Conservation (phyloP, 2,329 filamentous ascomycete species). For the Onygenales sp. region DNA sequence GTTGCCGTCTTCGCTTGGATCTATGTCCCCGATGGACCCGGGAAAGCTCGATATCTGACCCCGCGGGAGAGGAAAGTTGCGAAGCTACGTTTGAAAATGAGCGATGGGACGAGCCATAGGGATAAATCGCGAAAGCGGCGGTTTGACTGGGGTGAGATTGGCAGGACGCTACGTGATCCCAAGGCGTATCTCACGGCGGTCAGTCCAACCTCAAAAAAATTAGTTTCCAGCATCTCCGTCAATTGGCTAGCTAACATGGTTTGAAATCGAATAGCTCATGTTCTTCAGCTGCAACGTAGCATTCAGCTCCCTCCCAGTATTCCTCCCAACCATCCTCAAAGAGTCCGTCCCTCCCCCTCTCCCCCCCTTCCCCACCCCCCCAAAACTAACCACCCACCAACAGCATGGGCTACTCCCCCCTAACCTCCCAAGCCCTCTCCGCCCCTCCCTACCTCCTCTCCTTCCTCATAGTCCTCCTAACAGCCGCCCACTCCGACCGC, state of each 20-base stretch:
- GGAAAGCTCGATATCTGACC: slow-evolving; percentile 54
- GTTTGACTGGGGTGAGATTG: slow-evolving; percentile 48
- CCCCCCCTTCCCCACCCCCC: not conserved
- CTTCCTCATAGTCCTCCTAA: slow-evolving; percentile 62
- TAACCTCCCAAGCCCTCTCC: slow-evolving; percentile 65
- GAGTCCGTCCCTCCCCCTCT: slow-evolving; percentile 31
- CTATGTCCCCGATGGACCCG: slow-evolving; percentile 66
- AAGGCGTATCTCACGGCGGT: slow-evolving; percentile 64
- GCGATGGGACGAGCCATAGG: slow-evolving; percentile 25
- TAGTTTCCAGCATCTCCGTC: not conserved
- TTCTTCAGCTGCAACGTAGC: slow-evolving; percentile 83
- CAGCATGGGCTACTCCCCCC: slow-evolving; percentile 59
- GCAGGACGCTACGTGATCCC: slow-evolving; percentile 53
- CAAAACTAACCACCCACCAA: slow-evolving; percentile 3
- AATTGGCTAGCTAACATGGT: not conserved
- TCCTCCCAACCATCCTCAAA: slow-evolving; percentile 69
- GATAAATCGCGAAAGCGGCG: slow-evolving; percentile 25
- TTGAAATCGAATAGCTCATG: slow-evolving; percentile 44
- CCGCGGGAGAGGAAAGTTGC: slow-evolving; percentile 60
- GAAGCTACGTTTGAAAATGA: slow-evolving; percentile 53
- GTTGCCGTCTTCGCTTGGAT: slow-evolving; percentile 65
- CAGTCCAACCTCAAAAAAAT: slow-evolving; percentile 13
- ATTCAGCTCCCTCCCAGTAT: slow-evolving; percentile 79
- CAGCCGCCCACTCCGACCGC: slow-evolving; percentile 63
- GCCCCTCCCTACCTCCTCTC: slow-evolving; percentile 73